Percentiles rank a stretch among this genome's conserved stretches.
These are phyloP conservation scores for Leccinum disarticulatum DNA, from an alignment of 768 basidiomycete genomes.

Conservation along the genomic window DNA sequence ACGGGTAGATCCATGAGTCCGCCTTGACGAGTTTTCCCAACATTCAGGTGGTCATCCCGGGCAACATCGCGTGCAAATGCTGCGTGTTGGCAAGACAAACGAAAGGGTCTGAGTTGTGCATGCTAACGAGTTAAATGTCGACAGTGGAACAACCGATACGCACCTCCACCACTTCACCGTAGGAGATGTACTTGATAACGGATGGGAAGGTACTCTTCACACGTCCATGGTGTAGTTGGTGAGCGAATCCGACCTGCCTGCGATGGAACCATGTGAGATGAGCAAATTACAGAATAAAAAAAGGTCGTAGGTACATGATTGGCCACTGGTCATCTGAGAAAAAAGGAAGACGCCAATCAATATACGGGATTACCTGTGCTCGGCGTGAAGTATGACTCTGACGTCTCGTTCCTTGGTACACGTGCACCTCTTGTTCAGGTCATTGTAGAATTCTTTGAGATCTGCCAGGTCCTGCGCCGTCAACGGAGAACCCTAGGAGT, in stretches of 20 bases:
- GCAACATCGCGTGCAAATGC: too few species aligned
- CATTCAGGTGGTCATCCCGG: too few species aligned
- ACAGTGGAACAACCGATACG: conserved; percentile 3
- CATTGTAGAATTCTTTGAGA: too few species aligned
- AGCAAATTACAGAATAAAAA: background rate
- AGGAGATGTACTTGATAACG: conserved; percentile 82
- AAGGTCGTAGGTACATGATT: conserved; percentile 62
- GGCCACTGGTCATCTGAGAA: conserved; percentile 46
- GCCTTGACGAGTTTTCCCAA: too few species aligned
- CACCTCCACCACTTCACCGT: conserved; percentile 69
- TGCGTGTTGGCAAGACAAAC: too few species aligned
- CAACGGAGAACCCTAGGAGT: conserved; percentile 32
- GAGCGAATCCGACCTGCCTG: conserved; percentile 85
- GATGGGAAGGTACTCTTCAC: conserved; percentile 57
- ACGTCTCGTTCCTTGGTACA: conserved; percentile 63
- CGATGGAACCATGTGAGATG: conserved; percentile 1
- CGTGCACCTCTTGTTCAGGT: too few species aligned
- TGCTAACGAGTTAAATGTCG: too few species aligned
- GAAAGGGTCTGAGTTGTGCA: too few species aligned
- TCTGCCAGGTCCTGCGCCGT: conserved; percentile 55
- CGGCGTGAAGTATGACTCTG: conserved; percentile 79
- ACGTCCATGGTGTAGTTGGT: conserved; percentile 62
- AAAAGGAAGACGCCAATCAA: background rate
- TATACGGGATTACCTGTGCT: conserved; percentile 54
- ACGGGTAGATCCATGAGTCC: too few species aligned